Evolutionary conservation across 139 green algal species (phyloP), one percentile per base, ranked within the genome.

Genomic region (Volvox africanus): DNA sequence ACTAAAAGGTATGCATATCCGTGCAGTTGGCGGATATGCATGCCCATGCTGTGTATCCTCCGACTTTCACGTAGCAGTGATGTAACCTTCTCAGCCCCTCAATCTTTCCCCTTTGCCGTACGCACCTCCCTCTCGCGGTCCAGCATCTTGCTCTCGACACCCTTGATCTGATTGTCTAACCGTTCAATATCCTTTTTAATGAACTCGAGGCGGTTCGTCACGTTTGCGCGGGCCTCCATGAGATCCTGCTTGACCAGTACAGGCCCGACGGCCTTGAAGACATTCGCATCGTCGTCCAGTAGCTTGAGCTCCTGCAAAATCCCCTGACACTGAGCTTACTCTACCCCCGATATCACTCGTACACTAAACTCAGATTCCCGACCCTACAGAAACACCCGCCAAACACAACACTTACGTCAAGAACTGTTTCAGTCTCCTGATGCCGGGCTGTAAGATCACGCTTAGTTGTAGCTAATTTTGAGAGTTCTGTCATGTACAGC

Each of bases 191-290:
- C 95, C 18, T 83, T 92, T 36, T 92, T 94, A 50, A 97, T 99
- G 93, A 97, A 98, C 68, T 98, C 96, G 76, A 99, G 90, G n/a
- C 97, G 96, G 91, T 99, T 99, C 17, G 65, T 82, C 36, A 99
- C 97, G 91, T 99, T 99, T 9, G 96, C 92, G 77, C 95, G 96
- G 2, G 97, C 97, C 89, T 99, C 97, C 36, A 97, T 79, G 19
- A 96, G 88, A 84, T 99, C 97, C 89, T 99, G 97, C 87, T 95
- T 96, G 76, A 92, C 81, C 82, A 99, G 93, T 14, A 95, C 97
- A 0, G 97, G 97, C 3, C 97, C 97, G 12, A 99, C 96, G 35
- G 97, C 93, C 95, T 99, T 99, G 95, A 96, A 99, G 22, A 99
- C 96, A 26, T 94, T 96, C 0, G 95, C 93, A 18, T 97, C 96